Evolutionary conservation across 2,329 filamentous ascomycete species (phyloP).

Genomic region (Xylaria sp.): DNA sequence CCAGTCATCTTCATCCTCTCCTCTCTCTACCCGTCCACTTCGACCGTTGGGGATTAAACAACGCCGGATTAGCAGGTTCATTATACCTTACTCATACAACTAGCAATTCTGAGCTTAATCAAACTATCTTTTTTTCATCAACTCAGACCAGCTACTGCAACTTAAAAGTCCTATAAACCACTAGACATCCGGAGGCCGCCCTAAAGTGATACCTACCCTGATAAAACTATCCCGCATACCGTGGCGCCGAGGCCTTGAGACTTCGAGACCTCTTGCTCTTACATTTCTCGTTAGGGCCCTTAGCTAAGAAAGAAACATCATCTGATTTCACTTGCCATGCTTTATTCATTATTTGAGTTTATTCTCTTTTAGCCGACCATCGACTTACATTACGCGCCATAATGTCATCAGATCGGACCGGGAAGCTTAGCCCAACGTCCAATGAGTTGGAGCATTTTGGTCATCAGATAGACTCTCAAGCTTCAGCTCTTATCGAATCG

Average conservation of each 20-base stretch:
- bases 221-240: not conserved
- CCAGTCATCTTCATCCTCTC: not conserved
- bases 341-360: not conserved
- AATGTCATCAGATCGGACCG: slow-evolving; percentile 20
- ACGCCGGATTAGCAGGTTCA: too few species aligned
- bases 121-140: not conserved
- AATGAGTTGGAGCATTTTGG: not conserved
- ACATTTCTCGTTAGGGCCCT: not conserved
- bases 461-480: slow-evolving; percentile 18
- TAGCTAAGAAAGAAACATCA: not conserved
- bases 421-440: not conserved
- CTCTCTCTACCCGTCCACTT: not conserved
- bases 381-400: not conserved
- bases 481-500: slow-evolving; percentile 17
- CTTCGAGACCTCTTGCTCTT: not conserved
- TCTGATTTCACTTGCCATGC: not conserved
- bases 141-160: not conserved
- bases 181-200: not conserved
- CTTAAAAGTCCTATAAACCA: not conserved
- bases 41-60: not conserved
- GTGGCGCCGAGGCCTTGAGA: not conserved
- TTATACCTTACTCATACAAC: not conserved
- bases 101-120: not conserved
- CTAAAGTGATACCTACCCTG: not conserved
- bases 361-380: not conserved